Evolutionary conservation across 495 filamentous ascomycete species (phyloP), one percentile per base, ranked within the genome.

Genomic region (Neurospora sublineolata): DNA sequence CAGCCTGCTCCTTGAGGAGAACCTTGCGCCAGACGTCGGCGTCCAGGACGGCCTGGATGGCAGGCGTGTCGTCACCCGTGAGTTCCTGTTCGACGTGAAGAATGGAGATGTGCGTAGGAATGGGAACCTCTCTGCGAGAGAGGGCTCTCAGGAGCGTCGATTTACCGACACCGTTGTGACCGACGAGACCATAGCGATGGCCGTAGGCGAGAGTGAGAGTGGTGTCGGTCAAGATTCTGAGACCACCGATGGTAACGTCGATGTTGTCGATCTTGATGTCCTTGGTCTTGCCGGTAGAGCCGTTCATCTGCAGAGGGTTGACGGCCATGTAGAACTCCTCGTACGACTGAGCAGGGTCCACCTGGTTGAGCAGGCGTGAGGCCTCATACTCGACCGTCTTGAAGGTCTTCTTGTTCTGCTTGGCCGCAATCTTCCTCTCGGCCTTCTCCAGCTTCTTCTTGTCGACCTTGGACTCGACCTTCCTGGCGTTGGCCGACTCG

Each of bases 281-380:
- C 86, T 99, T 99, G 80, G 94, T 97, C 90, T 98, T 98, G 73
- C 90, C 89, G 42, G 81, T 77, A 70, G 84, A 76, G 40, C 80
- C 83, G 60, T 93, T 94, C 73, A 98, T 75, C 76, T 97, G 95
- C 52, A 99, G 85, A 46, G 95, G 95, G 80, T 99, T 99, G 84
- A 99, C 95, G 46, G 91, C 89, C 95, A 99, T 98, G 86, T 94
- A 99, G 84, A 99, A 98, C 78, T 99, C 96, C 80, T 99, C 95
- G 80, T 99, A 99, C 4, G 92, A 93, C 86, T 97, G 90, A n/a
- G 94, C 84, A 74, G 92, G 88, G 73, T 92, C 89, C 4, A 92
- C 86, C 79, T 93, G 88, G 80, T 94, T 91, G 75, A 99, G 86
- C 73, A 99, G 85, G 74, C 90, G 89, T 6, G 95, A 99, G 20